Evolutionary conservation across 441 rosid genomes (phyloP).

Genomic region (Geranium incanum): DNA sequence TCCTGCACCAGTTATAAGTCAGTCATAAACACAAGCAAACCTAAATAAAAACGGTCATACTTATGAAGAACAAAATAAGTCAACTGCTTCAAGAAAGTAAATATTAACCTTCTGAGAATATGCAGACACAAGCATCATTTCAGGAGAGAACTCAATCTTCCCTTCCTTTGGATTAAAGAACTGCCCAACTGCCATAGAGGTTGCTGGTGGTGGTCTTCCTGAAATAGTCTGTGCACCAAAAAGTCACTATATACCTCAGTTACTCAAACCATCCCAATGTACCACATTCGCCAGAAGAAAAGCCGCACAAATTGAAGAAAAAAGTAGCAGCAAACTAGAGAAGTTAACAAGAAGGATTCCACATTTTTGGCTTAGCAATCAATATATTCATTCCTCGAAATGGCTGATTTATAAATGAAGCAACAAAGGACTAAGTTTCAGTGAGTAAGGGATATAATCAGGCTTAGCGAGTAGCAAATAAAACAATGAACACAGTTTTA

Average conservation of each 20-base stretch:
- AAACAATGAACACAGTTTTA: not conserved
- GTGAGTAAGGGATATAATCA: not conserved
- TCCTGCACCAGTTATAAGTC: slow-evolving; percentile 40
- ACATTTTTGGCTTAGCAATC: not conserved
- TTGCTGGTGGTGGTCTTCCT: slow-evolving; percentile 94
- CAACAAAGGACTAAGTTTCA: slow-evolving; percentile 4
- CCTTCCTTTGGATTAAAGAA: slow-evolving; percentile 87
- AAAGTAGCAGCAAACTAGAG: slow-evolving; percentile 1
- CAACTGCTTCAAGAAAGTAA: slow-evolving; percentile 14
- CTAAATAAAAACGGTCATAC: slow-evolving; percentile 18
- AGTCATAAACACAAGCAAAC: slow-evolving; percentile 21
- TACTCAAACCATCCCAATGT: slow-evolving; percentile 18
- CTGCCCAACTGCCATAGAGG: slow-evolving; percentile 98
- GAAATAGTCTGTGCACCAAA: slow-evolving; percentile 61
- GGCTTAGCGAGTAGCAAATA: not conserved
- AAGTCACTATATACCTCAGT: slow-evolving; percentile 28
- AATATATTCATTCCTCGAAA: slow-evolving; percentile 2
- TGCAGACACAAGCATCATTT: slow-evolving; percentile 54
- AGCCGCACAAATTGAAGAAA: slow-evolving; percentile 10
- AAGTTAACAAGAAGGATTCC: not conserved
- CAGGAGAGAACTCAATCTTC: slow-evolving; percentile 51
- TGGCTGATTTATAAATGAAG: slow-evolving; percentile 1
- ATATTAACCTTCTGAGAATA: slow-evolving; percentile 62
- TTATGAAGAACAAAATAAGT: slow-evolving; percentile 8
- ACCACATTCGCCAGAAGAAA: slow-evolving; percentile 18